Conservation (phyloP, 2,329 filamentous ascomycete genomes). For the Mycogone perniciosa region DNA sequence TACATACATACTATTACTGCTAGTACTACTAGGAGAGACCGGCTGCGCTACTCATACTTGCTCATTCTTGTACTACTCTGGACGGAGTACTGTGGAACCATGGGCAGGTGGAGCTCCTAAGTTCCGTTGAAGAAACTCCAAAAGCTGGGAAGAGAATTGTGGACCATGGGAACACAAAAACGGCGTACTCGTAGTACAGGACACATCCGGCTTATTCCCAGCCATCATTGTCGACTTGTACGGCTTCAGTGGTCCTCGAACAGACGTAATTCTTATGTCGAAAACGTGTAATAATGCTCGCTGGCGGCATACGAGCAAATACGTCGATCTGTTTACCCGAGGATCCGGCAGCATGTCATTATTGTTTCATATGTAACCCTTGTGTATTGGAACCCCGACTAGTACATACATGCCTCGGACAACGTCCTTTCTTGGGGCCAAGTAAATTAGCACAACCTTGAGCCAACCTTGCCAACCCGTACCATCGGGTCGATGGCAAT, state of each 20-base stretch:
- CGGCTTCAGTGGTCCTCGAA: too few relatives aligned
- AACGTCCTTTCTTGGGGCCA: neutral
- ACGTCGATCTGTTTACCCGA: neutral
- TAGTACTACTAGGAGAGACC: neutral
- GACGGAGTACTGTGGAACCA: too few relatives aligned
- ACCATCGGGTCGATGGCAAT: neutral
- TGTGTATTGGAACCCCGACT: neutral
- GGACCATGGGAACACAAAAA: neutral
- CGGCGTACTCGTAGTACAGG: neutral
- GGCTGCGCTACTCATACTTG: too few relatives aligned
- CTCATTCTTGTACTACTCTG: too few relatives aligned
- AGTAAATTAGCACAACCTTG: neutral
- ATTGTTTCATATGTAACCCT: constrained; percentile 9
- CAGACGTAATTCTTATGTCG: neutral
- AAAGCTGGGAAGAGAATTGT: too few relatives aligned
- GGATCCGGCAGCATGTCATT: neutral
- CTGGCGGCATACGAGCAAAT: neutral
- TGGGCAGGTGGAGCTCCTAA: neutral
- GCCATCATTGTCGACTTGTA: too few relatives aligned
- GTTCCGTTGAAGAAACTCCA: too few relatives aligned
- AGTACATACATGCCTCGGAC: neutral
- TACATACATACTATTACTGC: neutral
- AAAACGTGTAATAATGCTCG: neutral
- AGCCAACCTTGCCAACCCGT: neutral
- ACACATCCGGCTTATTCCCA: neutral